Base-by-base conservation (phyloP, 202 grass and related monocot genomes). In the Schoenoplectus tabernaemontani region DNA sequence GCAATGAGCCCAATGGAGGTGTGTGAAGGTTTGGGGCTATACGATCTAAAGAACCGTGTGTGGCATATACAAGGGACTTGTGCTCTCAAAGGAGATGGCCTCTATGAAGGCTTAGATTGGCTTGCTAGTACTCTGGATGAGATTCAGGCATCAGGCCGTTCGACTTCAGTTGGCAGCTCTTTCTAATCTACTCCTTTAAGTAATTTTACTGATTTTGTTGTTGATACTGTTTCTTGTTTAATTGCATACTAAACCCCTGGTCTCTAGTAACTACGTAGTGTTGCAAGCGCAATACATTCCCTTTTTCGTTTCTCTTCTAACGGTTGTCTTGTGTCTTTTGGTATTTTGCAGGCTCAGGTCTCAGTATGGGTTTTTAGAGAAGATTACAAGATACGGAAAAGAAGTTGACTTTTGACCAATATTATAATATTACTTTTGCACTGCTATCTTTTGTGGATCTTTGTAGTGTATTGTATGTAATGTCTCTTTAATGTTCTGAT, bases 11-110 rank as follows among this genome's bases (percentile, higher is more conserved):
- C 96, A 19, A 99, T 95, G 96, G 96, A 99, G 66, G 89, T 98
- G 47, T 93, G 89, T 0, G 88, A 98, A 83, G 95, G 96, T 59
- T 86, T 95, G 20, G 96, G 96, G 5, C 83, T 99, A 32, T 90
- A 90, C 13, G 90, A 92, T 56, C 85, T 99, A 80, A 89, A 70
- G 28, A 95, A 89, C 83, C 91, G 96, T 22, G 84, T 90, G 63
- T 99, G 96, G 96, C 96, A 99, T 70, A 94, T 94, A 80, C 96
- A 99, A 74, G 96, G 96, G 57, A 95, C 96, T 32, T 99, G 89
- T 74, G 96, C 91, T 76, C 69, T 95, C 2, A 89, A 85, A 87
- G 96, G 96, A 1, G 96, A 92, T 41, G 96, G 96, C 38, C 91
- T 99, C 58, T 99, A 99, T 7, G 96, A 99, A 86, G 96, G 96